Percentiles rank a stretch among this genome's conserved stretches.
Evolutionary conservation across 2,329 filamentous ascomycete genomes (phyloP).

Genomic region (Hymenoscyphus occultus): DNA sequence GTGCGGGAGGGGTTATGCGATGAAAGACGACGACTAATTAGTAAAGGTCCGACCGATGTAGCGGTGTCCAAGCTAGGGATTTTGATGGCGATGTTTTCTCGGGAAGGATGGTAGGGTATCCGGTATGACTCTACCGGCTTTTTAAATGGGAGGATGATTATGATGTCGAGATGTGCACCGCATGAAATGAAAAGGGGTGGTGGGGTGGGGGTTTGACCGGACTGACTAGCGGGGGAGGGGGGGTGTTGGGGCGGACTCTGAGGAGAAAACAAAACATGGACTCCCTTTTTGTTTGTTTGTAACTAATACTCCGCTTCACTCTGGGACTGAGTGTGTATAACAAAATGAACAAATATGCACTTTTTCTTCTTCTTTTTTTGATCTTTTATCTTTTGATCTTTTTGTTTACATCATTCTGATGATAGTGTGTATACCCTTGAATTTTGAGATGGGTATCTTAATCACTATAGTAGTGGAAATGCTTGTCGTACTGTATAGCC

Average conservation of each 20-base stretch:
- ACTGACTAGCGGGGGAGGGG: background rate
- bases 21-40: constrained; percentile 19
- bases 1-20: constrained; percentile 36
- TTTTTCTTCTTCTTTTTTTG: background rate
- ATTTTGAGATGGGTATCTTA: no score
- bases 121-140: background rate
- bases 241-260: constrained; percentile 6
- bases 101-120: background rate
- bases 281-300: constrained; percentile 24
- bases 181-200: background rate
- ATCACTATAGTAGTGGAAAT: no score
- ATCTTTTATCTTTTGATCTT: background rate
- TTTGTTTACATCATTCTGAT: background rate
- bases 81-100: background rate
- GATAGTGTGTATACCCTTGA: no score
- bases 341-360: constrained; percentile 21
- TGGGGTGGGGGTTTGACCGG: background rate
- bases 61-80: background rate
- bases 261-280: constrained; percentile 12
- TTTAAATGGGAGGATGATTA: background rate
- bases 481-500: no score
- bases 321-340: constrained; percentile 32
- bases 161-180: background rate
- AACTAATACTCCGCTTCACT: constrained; percentile 36
- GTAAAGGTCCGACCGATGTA: background rate